Evolutionary conservation across 768 basidiomycete genomes (phyloP), one percentile per base, ranked within the genome.

Genomic region (Phylloporus arenicola): DNA sequence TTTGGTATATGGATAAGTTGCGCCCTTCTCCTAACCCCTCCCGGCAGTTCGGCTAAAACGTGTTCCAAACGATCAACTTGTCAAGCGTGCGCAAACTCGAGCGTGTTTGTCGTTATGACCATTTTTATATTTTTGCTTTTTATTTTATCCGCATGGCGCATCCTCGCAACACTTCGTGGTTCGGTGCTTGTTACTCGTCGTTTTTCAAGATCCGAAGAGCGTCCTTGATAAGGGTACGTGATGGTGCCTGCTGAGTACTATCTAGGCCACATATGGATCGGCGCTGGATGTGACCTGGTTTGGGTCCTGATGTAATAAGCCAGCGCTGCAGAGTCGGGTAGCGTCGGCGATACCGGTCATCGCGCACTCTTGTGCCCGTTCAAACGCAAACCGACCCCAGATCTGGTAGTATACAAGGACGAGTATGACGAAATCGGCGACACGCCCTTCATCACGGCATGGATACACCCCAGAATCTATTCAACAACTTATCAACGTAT

Each of bases 11-110:
- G 6, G 6, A 37, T 30, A 37, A 43, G 30, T 31, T 31, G 5
- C 11, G 27, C 41, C 43, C 43, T 27, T 27, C 29, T 48, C 46
- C 44, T 49, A 45, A 27, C 47, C n/a, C 30, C 33, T 52, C 37
- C 19, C 30, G 47, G 40, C n/a, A 37, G 12, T 11, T 52, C 60
- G 61, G 57, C 25, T 50, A 33, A 48, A n/a, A 11, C 7, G 42
- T 37, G 31, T 46, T 35, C 60, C 57, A 57, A 25, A 12, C 16
- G 11, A 31, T 19, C 41, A 14, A n/a, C 10, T 43, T 27, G 42
- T 14, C 44, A 45, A 34, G 44, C 31, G 14, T 5, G 42, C 22
- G 14, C 33, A 34, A 45, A 45, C 33, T 14, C 43, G 30, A 19
- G 38, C 38, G 27, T 39, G 37, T 47, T 20, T 47, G 22, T 39